Evolutionary conservation across 2,329 filamentous ascomycete genomes (phyloP).

Genomic region (Bipolaris sorokiniana): DNA sequence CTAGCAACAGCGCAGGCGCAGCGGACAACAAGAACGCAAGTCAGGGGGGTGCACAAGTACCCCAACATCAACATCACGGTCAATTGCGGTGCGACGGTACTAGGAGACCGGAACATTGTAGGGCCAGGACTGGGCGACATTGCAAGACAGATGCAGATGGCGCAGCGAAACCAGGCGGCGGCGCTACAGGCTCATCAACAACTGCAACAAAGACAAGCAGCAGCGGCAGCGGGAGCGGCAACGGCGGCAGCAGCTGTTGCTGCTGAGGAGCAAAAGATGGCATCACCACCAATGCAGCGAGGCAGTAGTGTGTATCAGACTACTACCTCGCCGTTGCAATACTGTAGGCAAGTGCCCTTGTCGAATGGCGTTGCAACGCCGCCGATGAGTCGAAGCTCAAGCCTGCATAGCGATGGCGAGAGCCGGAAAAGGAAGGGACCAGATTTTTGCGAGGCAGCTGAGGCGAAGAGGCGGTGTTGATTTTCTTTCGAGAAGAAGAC

Average conservation of each 20-base stretch:
- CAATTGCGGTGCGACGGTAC: conserved; percentile 44
- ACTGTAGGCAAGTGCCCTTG: background rate
- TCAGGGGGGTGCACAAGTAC: conserved; percentile 12
- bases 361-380: conserved; percentile 23
- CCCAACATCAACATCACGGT: conserved; percentile 41
- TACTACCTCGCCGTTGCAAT: background rate
- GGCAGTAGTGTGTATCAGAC: conserved; percentile 1
- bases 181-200: conserved; percentile 23
- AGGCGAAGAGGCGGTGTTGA: conserved; percentile 31
- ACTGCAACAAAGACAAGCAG: conserved; percentile 4
- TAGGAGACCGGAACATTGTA: conserved; percentile 46
- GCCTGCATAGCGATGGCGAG: conserved; percentile 27
- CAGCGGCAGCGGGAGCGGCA: background rate
- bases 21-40: conserved; percentile 12
- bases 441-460: conserved; percentile 18
- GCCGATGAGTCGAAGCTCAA: conserved; percentile 40
- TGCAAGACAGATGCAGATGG: conserved; percentile 42
- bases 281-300: conserved; percentile 6
- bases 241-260: background rate
- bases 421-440: conserved; percentile 37
- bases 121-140: conserved; percentile 43
- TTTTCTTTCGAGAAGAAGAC: background rate
- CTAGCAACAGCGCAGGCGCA: conserved; percentile 9
- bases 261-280: conserved; percentile 8
- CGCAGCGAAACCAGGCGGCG: conserved; percentile 33